phyloP scores from a whole-genome alignment of 2,329 filamentous ascomycete species.

The Xylariales sp. region DNA sequence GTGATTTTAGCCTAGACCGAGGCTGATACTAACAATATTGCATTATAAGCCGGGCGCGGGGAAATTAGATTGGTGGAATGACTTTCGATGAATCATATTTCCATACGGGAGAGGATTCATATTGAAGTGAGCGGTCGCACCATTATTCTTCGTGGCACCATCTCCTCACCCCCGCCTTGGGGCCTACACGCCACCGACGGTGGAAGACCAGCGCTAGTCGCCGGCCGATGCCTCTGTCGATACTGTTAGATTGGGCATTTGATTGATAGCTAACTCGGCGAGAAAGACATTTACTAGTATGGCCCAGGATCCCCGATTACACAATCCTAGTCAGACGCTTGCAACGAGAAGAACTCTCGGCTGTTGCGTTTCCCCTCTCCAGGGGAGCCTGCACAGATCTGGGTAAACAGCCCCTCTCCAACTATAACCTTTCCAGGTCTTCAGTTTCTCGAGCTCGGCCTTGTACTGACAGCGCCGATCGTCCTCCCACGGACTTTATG shows the following conservation, averaged over 20 bases:
- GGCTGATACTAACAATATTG: conserved; percentile 15
- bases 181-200: background rate
- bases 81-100: conserved; percentile 12
- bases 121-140: conserved; percentile 7
- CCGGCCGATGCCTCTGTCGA: background rate
- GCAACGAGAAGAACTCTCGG: conserved; percentile 10
- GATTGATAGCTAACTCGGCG: background rate
- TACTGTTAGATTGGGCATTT: conserved; percentile 1
- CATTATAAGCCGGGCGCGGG: background rate
- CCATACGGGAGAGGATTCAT: conserved; percentile 15
- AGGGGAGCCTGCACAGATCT: conserved; percentile 18
- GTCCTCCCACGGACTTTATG: conserved; percentile 3
- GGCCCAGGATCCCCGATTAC: background rate
- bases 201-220: background rate
- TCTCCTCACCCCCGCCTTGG: conserved; percentile 13
- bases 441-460: conserved; percentile 8
- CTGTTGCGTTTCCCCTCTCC: conserved; percentile 11
- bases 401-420: conserved; percentile 35
- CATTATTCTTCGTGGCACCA: conserved; percentile 14
- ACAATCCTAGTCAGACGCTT: conserved; percentile 4
- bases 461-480: conserved; percentile 17
- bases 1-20: conserved; percentile 30
- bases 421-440: conserved; percentile 29
- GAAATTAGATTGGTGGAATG: conserved; percentile 31
- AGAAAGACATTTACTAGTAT: background rate